Evolutionary conservation across 441 rosid genomes (phyloP).

Genomic region (Gossypium schwendimanii): DNA sequence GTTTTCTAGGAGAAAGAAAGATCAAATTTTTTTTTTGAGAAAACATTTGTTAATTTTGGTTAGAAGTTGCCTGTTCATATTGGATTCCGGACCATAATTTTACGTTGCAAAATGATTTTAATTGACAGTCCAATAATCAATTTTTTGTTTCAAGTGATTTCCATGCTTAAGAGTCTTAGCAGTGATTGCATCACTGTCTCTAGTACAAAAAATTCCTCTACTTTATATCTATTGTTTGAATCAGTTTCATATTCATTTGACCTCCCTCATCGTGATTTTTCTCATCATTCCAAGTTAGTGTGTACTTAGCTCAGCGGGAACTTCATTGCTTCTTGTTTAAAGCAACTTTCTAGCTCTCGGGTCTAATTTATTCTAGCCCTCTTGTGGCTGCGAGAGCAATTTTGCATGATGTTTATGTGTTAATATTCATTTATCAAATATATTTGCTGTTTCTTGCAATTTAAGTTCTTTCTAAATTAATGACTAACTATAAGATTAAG

Average conservation of each 20-base stretch:
- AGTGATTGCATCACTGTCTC: background rate
- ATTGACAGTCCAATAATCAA: background rate
- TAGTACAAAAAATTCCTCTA: background rate
- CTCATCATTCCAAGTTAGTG: background rate
- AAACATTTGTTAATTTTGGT: background rate
- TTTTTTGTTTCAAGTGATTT: background rate
- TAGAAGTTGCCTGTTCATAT: background rate
- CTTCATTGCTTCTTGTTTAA: background rate
- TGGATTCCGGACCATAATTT: background rate
- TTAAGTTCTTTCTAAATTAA: background rate
- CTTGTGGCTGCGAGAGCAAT: background rate
- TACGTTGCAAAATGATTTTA: background rate
- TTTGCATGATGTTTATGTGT: background rate
- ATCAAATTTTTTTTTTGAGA: background rate
- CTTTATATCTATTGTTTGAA: background rate
- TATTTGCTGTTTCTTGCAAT: conserved; percentile 3
- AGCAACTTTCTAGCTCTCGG: background rate
- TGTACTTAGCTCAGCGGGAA: background rate
- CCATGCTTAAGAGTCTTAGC: background rate
- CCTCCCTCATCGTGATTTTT: background rate
- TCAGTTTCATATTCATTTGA: background rate
- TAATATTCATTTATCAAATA: background rate
- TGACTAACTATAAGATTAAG: conserved; percentile 1
- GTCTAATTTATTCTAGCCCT: background rate
- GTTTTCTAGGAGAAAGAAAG: background rate